Conservation (phyloP, 768 basidiomycete species). For the Leucosporidium creatinivorum region DNA sequence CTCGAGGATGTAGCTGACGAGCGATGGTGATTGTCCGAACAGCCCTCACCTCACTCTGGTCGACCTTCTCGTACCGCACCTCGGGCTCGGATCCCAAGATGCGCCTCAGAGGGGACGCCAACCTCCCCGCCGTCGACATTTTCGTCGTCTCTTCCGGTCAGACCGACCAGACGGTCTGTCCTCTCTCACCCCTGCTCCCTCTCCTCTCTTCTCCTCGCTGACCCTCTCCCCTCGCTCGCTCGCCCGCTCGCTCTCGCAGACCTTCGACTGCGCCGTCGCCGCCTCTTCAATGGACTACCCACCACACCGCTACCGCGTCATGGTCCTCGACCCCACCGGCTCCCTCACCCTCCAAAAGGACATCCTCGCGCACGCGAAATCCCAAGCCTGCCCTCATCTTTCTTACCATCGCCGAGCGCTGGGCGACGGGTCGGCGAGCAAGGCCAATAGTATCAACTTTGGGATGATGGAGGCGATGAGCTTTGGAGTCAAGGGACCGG, state of each 20-base stretch:
- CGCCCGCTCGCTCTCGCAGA: not conserved
- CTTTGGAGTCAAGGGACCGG: conserved; percentile 32
- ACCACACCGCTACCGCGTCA: conserved; percentile 35
- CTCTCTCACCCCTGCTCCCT: not conserved
- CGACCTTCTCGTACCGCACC: conserved; percentile 18
- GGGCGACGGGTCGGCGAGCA: conserved; percentile 4
- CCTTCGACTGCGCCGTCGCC: conserved; percentile 36
- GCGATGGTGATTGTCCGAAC: not conserved
- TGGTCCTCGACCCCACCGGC: conserved; percentile 35
- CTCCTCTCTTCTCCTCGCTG: not conserved
- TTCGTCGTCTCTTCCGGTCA: conserved; percentile 35
- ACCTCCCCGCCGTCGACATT: conserved; percentile 36
- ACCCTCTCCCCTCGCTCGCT: not conserved
- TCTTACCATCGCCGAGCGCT: conserved; percentile 34
- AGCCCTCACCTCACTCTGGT: conserved; percentile 20
- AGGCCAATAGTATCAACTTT: conserved; percentile 36
- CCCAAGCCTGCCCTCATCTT: conserved; percentile 34
- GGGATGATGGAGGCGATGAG: conserved; percentile 34
- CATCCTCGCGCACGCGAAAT: conserved; percentile 28
- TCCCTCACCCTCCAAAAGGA: conserved; percentile 21
- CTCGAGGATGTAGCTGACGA: not conserved
- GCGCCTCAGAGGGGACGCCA: conserved; percentile 32
- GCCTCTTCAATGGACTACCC: conserved; percentile 37
- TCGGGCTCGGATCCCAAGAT: conserved; percentile 24
- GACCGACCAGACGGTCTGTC: conserved; percentile 27